These are phyloP conservation scores for Trichoderma brevicompactum DNA, from an alignment of 2,329 filamentous ascomycete species.

Conservation along the genomic window DNA sequence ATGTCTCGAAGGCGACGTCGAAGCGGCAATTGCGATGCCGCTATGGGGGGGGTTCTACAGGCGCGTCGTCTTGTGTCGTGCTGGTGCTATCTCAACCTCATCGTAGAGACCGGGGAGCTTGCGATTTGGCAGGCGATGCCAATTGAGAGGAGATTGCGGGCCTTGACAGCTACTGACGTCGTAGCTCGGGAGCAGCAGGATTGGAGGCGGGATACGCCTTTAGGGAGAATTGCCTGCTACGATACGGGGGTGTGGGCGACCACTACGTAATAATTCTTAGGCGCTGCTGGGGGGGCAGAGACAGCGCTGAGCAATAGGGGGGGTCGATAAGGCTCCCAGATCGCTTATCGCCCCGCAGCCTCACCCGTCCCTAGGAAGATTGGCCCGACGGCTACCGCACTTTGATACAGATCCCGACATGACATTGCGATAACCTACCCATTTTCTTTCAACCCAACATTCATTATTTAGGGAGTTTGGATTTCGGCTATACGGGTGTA, in stretches of 20 bases:
- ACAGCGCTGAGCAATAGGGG: conserved; percentile 21
- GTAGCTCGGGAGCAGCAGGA: conserved; percentile 28
- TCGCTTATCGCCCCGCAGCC: conserved; percentile 30
- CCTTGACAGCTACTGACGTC: conserved; percentile 28
- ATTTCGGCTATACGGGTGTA: too few species aligned
- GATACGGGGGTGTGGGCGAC: conserved; percentile 11
- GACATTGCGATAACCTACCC: background rate
- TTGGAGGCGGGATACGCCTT: conserved; percentile 10
- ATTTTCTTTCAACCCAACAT: background rate
- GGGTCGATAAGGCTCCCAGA: conserved; percentile 20
- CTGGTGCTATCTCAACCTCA: conserved; percentile 28
- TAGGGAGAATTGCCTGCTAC: conserved; percentile 11
- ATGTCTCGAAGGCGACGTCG: conserved; percentile 40
- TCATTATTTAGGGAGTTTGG: background rate
- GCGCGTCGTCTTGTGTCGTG: conserved; percentile 30
- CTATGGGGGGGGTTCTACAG: conserved; percentile 22
- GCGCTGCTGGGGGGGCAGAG: conserved; percentile 15
- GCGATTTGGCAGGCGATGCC: conserved; percentile 28
- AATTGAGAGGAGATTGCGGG: conserved; percentile 24
- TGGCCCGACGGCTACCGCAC: conserved; percentile 1
- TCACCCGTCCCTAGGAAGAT: conserved; percentile 4
- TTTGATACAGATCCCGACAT: background rate
- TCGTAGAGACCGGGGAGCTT: conserved; percentile 26
- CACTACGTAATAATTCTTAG: conserved; percentile 29
- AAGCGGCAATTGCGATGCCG: conserved; percentile 25